phyloP scores from a whole-genome alignment of 2,329 filamentous ascomycete species.

The Monosporascus sp. region DNA sequence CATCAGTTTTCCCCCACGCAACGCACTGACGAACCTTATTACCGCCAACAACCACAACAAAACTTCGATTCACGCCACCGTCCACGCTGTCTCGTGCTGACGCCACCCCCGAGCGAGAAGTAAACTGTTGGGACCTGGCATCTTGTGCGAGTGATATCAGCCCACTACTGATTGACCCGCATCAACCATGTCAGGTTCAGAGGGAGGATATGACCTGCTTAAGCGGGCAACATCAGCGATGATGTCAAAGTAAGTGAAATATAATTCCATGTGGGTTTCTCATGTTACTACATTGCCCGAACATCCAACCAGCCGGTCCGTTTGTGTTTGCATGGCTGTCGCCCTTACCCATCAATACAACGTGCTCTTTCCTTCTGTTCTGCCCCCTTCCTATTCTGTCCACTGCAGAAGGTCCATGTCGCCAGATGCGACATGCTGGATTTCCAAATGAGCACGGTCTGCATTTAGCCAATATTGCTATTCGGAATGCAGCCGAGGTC shows the following conservation, averaged over 20 bases:
- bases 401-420: not conserved
- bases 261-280: not conserved
- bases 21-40: not conserved
- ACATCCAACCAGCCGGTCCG: not conserved
- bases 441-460: not conserved
- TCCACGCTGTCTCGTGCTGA: not conserved
- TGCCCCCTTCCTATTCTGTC: not conserved
- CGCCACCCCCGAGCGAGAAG: constrained; percentile 8
- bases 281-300: too few relatives aligned
- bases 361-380: not conserved
- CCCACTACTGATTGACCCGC: constrained; percentile 7
- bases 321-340: not conserved
- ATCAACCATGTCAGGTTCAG: constrained; percentile 44
- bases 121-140: constrained; percentile 17
- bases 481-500: not conserved
- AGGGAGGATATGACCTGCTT: constrained; percentile 52
- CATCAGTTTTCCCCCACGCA: not conserved
- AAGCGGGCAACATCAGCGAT: constrained; percentile 57
- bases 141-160: constrained; percentile 9
- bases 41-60: not conserved
- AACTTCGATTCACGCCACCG: not conserved
- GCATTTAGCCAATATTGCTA: not conserved
- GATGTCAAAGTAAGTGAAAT: constrained; percentile 52
- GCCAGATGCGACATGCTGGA: not conserved
- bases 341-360: not conserved